Percentiles rank a stretch among this genome's conserved stretches.
phyloP scores from a whole-genome alignment of 2,329 filamentous ascomycete species.

The Camillea tinctor region DNA sequence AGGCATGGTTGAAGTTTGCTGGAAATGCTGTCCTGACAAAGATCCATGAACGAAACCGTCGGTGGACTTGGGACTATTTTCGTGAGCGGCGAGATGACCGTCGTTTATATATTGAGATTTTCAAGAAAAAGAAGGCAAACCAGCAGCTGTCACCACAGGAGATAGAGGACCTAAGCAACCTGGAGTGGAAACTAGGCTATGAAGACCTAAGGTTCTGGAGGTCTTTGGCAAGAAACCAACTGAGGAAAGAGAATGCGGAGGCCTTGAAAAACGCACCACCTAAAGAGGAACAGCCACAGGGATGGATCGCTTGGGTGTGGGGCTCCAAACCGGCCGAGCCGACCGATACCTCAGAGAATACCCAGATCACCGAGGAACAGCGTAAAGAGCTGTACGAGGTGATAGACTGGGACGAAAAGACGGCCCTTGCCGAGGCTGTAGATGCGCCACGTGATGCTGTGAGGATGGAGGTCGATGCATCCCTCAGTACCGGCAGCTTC shows the following conservation, averaged over 20 bases:
- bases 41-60: constrained; percentile 89
- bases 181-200: constrained; percentile 88
- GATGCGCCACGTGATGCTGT: constrained; percentile 88
- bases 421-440: constrained; percentile 80
- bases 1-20: constrained; percentile 90
- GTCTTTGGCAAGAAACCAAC: constrained; percentile 86
- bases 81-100: constrained; percentile 89
- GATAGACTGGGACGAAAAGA: constrained; percentile 98
- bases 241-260: constrained; percentile 91
- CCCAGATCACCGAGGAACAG: constrained; percentile 90
- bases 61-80: constrained; percentile 97
- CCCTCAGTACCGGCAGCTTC: constrained; percentile 93
- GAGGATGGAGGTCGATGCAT: constrained; percentile 89
- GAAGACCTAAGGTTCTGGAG: constrained; percentile 98
- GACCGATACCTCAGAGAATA: constrained; percentile 68
- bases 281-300: constrained; percentile 67
- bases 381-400: constrained; percentile 94
- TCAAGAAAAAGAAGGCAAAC: constrained; percentile 87
- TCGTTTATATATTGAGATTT: constrained; percentile 83
- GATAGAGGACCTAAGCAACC: constrained; percentile 64
- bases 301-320: constrained; percentile 93
- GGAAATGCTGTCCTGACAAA: constrained; percentile 85
- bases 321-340: constrained; percentile 65
- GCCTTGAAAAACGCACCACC: constrained; percentile 66
- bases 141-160: constrained; percentile 71